Percentiles rank a stretch among this genome's conserved stretches.
These are phyloP conservation scores for Perkinsus olseni DNA, from an alignment of 169 alveolate species.

Conservation along the genomic window DNA sequence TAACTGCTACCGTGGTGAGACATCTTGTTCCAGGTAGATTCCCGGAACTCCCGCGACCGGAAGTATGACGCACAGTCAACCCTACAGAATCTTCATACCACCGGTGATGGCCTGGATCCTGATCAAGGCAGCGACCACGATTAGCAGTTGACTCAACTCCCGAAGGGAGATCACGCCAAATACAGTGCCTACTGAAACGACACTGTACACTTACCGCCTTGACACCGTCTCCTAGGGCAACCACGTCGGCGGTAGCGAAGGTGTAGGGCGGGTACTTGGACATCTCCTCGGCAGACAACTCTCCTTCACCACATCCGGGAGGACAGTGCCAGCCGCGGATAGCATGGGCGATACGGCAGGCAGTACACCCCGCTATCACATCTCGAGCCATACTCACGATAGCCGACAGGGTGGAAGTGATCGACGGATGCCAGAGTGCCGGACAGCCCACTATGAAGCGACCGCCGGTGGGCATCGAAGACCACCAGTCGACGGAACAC, in stretches of 20 bases:
- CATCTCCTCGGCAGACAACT: neutral
- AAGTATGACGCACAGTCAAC: neutral
- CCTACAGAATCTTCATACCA: neutral
- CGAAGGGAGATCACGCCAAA: neutral
- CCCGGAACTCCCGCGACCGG: neutral
- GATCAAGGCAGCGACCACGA: neutral
- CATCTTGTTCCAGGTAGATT: neutral
- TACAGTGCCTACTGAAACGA: neutral
- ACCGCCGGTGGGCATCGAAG: neutral
- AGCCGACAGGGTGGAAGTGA: neutral
- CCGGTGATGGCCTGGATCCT: neutral
- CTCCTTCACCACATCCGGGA: neutral
- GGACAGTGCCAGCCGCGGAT: neutral
- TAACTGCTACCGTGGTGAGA: neutral
- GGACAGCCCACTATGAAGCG: neutral
- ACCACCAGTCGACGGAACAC: neutral
- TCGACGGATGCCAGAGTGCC: neutral
- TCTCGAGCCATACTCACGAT: neutral
- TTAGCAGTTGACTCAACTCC: neutral
- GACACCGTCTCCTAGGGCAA: neutral
- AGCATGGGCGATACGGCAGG: neutral
- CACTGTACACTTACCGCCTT: neutral
- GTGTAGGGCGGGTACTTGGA: neutral
- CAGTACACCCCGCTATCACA: neutral
- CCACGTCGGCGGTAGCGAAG: neutral